phyloP scores from a whole-genome alignment of 352 stramenopile genomes.

The Globisporangium nunn region DNA sequence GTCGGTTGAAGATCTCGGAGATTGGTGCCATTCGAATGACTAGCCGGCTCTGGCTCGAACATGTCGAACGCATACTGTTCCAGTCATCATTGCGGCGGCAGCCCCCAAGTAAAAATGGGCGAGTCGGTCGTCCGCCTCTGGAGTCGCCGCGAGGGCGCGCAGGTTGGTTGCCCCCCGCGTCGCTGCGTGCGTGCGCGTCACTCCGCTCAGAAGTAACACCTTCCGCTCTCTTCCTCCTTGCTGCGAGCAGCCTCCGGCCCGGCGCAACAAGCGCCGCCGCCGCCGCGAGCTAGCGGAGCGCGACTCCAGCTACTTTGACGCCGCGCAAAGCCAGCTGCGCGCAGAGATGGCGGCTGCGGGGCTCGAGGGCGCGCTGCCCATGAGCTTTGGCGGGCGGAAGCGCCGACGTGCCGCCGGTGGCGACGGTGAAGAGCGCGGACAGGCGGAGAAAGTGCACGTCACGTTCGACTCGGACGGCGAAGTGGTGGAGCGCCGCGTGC shows the following conservation, averaged over 20 bases:
- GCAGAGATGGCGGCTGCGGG: slow-evolving; percentile 56
- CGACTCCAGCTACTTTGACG: slow-evolving; percentile 31
- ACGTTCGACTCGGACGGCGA: slow-evolving; percentile 64
- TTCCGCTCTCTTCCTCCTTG: not conserved
- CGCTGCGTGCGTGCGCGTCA: not conserved
- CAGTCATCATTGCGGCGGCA: no score
- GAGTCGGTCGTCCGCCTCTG: slow-evolving; percentile 24
- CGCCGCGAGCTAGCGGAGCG: slow-evolving; percentile 9
- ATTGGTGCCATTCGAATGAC: not conserved
- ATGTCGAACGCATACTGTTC: no score
- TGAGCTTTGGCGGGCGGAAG: slow-evolving; percentile 43
- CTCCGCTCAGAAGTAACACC: not conserved
- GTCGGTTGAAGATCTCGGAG: not conserved
- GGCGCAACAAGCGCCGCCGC: slow-evolving; percentile 15
- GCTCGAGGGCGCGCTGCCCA: slow-evolving; percentile 38
- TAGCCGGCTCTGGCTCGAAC: no score
- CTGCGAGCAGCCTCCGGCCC: not conserved
- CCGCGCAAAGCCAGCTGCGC: slow-evolving; percentile 44
- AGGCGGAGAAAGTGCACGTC: slow-evolving; percentile 50
- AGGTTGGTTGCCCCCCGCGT: slow-evolving; percentile 10
- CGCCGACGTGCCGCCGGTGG: not conserved
- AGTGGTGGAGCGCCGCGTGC: slow-evolving; percentile 30
- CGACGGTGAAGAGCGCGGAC: not conserved
- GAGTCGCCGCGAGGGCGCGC: slow-evolving; percentile 15
- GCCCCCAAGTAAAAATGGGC: slow-evolving; percentile 9